phyloP scores from a whole-genome alignment of 495 filamentous ascomycete genomes.

The Astrothelium macrocarpum region DNA sequence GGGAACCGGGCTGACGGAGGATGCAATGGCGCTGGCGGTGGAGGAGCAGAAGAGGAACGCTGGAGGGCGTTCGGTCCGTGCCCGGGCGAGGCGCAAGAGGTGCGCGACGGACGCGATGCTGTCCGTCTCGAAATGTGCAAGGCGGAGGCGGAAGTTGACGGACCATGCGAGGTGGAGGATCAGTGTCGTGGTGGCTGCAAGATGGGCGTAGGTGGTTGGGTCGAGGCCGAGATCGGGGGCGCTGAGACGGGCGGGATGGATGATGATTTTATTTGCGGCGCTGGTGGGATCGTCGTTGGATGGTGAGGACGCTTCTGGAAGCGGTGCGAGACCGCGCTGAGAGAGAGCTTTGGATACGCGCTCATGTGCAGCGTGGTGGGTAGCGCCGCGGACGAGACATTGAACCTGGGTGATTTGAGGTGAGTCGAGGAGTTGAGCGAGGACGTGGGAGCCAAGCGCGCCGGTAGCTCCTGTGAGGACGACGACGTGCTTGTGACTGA shows the following conservation, averaged over 20 bases:
- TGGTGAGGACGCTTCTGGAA: not conserved
- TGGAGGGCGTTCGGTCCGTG: constrained; percentile 23
- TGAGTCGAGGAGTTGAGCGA: constrained; percentile 35
- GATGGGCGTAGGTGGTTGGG: constrained; percentile 25
- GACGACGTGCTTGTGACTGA: constrained; percentile 11
- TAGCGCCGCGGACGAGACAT: constrained; percentile 48
- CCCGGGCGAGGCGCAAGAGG: constrained; percentile 44
- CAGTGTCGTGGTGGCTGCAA: constrained; percentile 37
- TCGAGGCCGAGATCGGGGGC: constrained; percentile 39
- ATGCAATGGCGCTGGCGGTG: constrained; percentile 34
- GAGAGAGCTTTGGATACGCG: constrained; percentile 43
- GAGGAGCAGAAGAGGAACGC: constrained; percentile 54
- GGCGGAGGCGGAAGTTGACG: constrained; percentile 57
- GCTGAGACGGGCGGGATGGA: constrained; percentile 33
- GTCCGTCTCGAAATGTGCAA: constrained; percentile 48
- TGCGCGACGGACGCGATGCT: constrained; percentile 45
- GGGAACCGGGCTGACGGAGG: constrained; percentile 24
- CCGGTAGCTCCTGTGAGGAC: constrained; percentile 55
- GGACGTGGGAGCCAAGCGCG: constrained; percentile 48
- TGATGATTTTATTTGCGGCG: constrained; percentile 37
- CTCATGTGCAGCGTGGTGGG: constrained; percentile 35
- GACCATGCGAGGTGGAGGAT: constrained; percentile 63
- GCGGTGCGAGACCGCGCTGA: constrained; percentile 15
- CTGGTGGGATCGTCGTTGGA: constrained; percentile 12
- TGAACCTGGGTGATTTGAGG: constrained; percentile 36